Base-by-base conservation (phyloP, 2,329 filamentous ascomycete genomes). In the Fusarium sp. region DNA sequence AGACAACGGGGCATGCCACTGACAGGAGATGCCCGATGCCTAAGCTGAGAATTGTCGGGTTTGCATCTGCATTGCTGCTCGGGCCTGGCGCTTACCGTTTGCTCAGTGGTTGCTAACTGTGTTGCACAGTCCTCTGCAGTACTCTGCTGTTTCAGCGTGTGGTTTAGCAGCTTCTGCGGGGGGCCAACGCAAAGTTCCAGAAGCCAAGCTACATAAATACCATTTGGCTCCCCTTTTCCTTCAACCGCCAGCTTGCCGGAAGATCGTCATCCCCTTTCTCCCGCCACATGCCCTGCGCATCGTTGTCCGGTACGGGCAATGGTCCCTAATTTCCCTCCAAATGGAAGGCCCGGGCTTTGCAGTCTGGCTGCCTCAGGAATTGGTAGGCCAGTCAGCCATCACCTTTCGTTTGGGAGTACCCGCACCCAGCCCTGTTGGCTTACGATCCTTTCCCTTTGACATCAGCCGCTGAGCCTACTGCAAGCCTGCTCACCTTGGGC, bases 371-470 rank as follows among this genome's bases (percentile, higher is more conserved):
- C 65, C 41, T 70, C 68, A 62, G 51, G 42, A 67, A 45, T 52
- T 63, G 39, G 42, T 58, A 51, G 45, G 54, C 70, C 66, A 74
- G 67, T 54, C 30, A 72, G 57, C 71, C 67, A 39, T 74, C 48
- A 44, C 39, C 36, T 66, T 71, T 64, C 32, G 41, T 34, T 45
- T 65, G 34, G 44, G 41, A 61, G 64, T 69, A 70, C 66, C 75
- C 76, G 75, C 73, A 72, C 50, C 70, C 59, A 71, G 65, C 64
- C 75, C 73, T 75, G 76, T 67, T 72, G 69, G 76, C 73, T 78
- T 76, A 76, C 69, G 73, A 74, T 75, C 68, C 76, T 75, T 76
- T 70, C 70, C 62, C 66, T 32, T 76, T 56, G 48, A 56, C 38
- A 65, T 76, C 76, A 74, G 76, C 67, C 73, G 68, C 69, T 71